phyloP scores from a whole-genome alignment of 1,139 yeast species.

The Debaryomycetaceae sp. region DNA sequence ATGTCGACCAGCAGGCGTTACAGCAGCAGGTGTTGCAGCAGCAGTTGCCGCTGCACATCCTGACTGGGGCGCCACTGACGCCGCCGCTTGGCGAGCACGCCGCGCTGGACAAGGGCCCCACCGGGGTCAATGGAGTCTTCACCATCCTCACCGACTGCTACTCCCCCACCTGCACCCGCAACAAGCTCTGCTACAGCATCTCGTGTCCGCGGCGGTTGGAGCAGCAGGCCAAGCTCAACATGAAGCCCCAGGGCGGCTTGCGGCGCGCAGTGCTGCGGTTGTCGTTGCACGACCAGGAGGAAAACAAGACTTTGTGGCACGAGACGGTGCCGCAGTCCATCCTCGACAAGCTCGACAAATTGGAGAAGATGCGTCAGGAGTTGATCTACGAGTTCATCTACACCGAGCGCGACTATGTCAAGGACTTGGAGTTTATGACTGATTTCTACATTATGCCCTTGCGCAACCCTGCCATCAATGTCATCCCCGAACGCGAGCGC shows the following conservation, averaged over 20 bases:
- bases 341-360: slow-evolving; percentile 74
- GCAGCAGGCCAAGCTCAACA: slow-evolving; percentile 87
- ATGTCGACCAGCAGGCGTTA: slow-evolving; percentile 16
- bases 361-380: slow-evolving; percentile 90
- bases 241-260: slow-evolving; percentile 86
- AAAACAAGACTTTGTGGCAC: slow-evolving; percentile 89
- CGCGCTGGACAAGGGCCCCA: slow-evolving; percentile 15
- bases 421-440: slow-evolving; percentile 86
- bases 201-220: slow-evolving; percentile 97
- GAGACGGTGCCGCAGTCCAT: slow-evolving; percentile 83
- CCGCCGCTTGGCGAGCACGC: slow-evolving; percentile 8
- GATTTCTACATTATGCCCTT: slow-evolving; percentile 94
- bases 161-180: slow-evolving; percentile 93
- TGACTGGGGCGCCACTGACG: slow-evolving; percentile 7
- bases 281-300: slow-evolving; percentile 73
- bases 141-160: slow-evolving; percentile 91
- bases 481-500: slow-evolving; percentile 83
- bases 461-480: slow-evolving; percentile 65
- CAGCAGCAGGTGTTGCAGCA: slow-evolving; percentile 12
- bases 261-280: slow-evolving; percentile 78
- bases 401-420: slow-evolving; percentile 93
- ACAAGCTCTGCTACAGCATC: slow-evolving; percentile 83
- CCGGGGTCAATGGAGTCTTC: slow-evolving; percentile 82
- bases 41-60: slow-evolving; percentile 16
- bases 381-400: slow-evolving; percentile 90